Base-by-base conservation (phyloP, 129 eudicot genomes). In the Smallanthus sonchifolius region DNA sequence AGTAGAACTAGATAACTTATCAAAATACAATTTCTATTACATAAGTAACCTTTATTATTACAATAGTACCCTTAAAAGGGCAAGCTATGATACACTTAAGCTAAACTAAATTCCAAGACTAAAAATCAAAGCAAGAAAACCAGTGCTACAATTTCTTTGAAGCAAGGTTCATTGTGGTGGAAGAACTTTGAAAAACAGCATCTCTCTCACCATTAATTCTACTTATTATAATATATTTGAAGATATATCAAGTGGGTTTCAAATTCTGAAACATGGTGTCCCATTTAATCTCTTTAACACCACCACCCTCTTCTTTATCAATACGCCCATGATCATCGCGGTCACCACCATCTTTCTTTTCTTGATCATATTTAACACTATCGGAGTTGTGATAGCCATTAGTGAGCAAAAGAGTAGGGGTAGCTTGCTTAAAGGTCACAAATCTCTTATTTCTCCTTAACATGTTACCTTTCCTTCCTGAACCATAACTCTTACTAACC, bases 191-290 rank as follows among this genome's bases (percentile, higher is more conserved):
- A 83, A 75, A 88, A 66, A 77, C 65, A 65, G 67, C 79, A 82
- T 83, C 80, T 82, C 75, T 85, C 81, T 74, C 91, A 83, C 95
- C 91, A 79, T 81, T 73, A 79, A 64, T 38, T 65, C 73, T 65
- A n/a, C 61, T 79, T 62, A 45, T 38, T 4, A 45, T 39, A 62
- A 24, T 30, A 49, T 72, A 71, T 72, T 78, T 4, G 38, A 54
- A 43, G 55, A 71, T 67, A 71, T 55, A 39, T 72, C 43, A 92
- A 61, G 97, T 92, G 32, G 97, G 97, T 52, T 92, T 92, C 77
- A 92, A 75, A 83, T 92, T 85, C 73, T 92, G 89, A 86, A 92
- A 92, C 91, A 92, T 89, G 3, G 96, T 73, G 75, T 92, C 97
- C 97, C 96, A 92, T 85, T 85, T 85, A 78, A 92, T 87, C 75